Evolutionary conservation across 371 early-diverging fungal genomes (phyloP), one percentile per base, ranked within the genome.

Genomic region (Circinella umbellata): DNA sequence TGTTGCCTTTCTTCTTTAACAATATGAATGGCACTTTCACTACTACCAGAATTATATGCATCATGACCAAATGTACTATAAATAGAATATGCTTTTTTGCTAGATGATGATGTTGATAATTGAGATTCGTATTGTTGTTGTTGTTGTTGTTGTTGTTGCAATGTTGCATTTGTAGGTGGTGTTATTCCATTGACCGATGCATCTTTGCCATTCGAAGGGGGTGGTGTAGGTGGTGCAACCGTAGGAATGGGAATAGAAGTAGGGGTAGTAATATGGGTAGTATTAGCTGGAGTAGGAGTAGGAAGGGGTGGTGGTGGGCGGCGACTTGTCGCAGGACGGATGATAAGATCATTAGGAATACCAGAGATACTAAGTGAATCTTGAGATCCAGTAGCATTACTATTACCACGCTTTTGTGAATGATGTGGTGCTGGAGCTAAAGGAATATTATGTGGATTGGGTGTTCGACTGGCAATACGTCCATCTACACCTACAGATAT

Each of bases 31-130:
- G 64, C 53, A 17, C 35, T 20, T 57, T 75, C 72, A 20, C 47
- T 61, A 20, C 47, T 61, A n/a, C 51, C 51, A 14, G 69, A 67
- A 47, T 61, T 51, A n/a, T 51, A 51, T 4, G 51, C 51, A 35
- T 75, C 72, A 15, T 66, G 69, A n/a, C 74, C 74, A 76, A 77
- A 79, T 34, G 82, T 79, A 54, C 79, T 78, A 64, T 81, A 81
- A 9, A 81, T 71, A 9, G 81, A 80, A 64, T 74, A 73, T 4
- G 57, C 11, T n/a, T 62, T 36, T 42, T 38, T 62, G 51, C 15
- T 51, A 14, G 47, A 47, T 10, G 27, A 9, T 42, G 42, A 6
- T 42, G 42, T 42, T 42, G 42, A 11, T 27, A 27, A 42, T 42
- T 37, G 7, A 34, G 34, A 9, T 38, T n/a, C n/a, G n/a, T n/a